Evolutionary conservation across 257 asterid genomes (phyloP), one percentile per base, ranked within the genome.

Genomic region (Salvia miltiorrhiza): DNA sequence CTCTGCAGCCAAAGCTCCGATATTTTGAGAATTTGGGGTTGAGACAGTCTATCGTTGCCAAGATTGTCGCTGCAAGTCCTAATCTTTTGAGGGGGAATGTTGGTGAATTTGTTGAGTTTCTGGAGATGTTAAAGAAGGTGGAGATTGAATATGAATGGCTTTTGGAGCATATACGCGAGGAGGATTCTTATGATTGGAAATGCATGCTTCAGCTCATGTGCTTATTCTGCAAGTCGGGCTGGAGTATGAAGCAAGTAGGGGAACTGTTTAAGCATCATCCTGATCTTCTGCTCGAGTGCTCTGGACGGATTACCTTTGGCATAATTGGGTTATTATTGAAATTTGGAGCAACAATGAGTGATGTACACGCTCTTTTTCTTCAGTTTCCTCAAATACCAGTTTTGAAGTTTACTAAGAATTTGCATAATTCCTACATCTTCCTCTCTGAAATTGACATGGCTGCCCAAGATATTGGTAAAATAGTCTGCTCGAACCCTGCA

Each of bases 31-130:
- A 74, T 61, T 56, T 75, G 50, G 95, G 95, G 65, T 35, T 90
- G 24, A 82, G 74, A 37, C 89, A 76, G 71, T 73, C 87, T 70
- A 53, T 63, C 28, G 81, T 87, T 48, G 74, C 72, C 75, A 90
- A 84, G 82, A 65, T 85, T 71, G 70, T 90, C 50, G 72, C 80
- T 48, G 80, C 87, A 5, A 70, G 82, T 75, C 97, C 97, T 24
- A 71, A 39, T 76, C 81, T 90, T 47, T 74, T 90, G 82, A 61
- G 54, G 32, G 88, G 82, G 44, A 32, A 74, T 35, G 73, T 67
- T 14, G 53, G 5, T 45, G 83, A 86, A 21, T 81, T 86, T 48
- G 30, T 83, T 32, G 67, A 54, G 64, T 77, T 83, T 73, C 44
- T 88, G 11, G 77, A 62, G 43, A 83, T 67, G 60, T 72, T 90